These are phyloP conservation scores for Cryptococcus depauperatus DNA, from an alignment of 1,284 basidiomycete genomes.

Conservation along the genomic window DNA sequence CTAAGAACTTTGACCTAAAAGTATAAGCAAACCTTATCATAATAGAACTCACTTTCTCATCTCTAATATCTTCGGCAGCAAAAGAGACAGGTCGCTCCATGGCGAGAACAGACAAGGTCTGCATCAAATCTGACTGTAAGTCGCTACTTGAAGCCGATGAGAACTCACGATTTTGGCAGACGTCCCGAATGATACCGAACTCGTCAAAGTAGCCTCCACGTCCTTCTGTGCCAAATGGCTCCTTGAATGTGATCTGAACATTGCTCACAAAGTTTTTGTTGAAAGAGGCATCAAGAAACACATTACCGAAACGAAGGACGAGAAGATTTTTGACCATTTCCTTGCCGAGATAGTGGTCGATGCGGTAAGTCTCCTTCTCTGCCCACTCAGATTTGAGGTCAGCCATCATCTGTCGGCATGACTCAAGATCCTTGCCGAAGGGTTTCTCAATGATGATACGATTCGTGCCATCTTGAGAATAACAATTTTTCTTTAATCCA, in stretches of 20 bases:
- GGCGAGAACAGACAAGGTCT: conserved; percentile 82
- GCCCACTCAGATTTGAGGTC: conserved; percentile 78
- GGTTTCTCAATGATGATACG: conserved; percentile 95
- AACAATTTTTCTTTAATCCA: conserved; percentile 73
- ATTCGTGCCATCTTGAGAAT: conserved; percentile 64
- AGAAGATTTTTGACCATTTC: conserved; percentile 98
- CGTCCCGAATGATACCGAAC: conserved; percentile 93
- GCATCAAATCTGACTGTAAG: conserved; percentile 63
- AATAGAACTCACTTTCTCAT: conserved; percentile 67
- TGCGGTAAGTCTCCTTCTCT: conserved; percentile 94
- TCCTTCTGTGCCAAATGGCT: conserved; percentile 93
- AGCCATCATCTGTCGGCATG: conserved; percentile 68
- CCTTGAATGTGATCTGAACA: conserved; percentile 97
- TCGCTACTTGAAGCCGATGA: neutral
- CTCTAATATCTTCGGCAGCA: conserved; percentile 87
- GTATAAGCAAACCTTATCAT: neutral
- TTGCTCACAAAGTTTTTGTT: conserved; percentile 91
- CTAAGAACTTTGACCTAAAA: conserved; percentile 84
- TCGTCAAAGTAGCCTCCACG: conserved; percentile 98
- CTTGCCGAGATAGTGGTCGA: conserved; percentile 96
- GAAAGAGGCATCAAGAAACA: conserved; percentile 76
- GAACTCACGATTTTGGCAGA: conserved; percentile 87
- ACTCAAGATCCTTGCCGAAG: conserved; percentile 86
- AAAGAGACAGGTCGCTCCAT: conserved; percentile 99
- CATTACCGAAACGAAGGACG: conserved; percentile 85